These are phyloP conservation scores for Entomortierella beljakovae DNA, from an alignment of 192 early-diverging fungal species.

Conservation along the genomic window DNA sequence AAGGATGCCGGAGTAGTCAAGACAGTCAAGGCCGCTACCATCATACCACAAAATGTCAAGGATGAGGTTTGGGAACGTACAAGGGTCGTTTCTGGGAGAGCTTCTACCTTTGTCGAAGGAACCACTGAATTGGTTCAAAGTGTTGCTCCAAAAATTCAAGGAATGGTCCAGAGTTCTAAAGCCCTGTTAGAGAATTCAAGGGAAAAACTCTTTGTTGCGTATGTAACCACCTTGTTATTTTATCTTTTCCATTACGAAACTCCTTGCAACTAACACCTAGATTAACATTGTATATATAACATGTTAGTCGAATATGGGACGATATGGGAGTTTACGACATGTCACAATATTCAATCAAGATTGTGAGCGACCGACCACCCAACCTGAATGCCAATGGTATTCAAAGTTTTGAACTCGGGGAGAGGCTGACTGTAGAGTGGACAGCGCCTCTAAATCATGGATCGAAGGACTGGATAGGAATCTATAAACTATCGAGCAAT, in stretches of 20 bases:
- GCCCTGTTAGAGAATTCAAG: conserved; percentile 56
- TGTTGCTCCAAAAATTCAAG: conserved; percentile 61
- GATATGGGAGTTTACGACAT: conserved; percentile 58
- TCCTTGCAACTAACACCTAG: background rate
- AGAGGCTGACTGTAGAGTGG: conserved; percentile 79
- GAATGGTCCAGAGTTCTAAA: conserved; percentile 58
- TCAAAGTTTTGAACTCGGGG: conserved; percentile 74
- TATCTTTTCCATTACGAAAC: background rate
- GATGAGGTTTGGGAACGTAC: conserved; percentile 63
- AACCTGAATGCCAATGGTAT: conserved; percentile 2
- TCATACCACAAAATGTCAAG: conserved; percentile 67
- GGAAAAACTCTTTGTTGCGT: conserved; percentile 47
- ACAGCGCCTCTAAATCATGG: conserved; percentile 76
- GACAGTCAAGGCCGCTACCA: conserved; percentile 68
- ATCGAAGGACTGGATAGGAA: conserved; percentile 91
- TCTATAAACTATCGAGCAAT: conserved; percentile 87
- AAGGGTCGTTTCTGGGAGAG: conserved; percentile 61
- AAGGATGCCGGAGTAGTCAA: conserved; percentile 85
- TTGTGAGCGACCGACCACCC: background rate
- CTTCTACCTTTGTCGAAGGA: conserved; percentile 73
- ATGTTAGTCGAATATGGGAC: conserved; percentile 49
- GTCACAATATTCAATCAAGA: conserved; percentile 54
- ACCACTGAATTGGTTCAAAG: conserved; percentile 62
- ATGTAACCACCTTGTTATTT: conserved; percentile 13
- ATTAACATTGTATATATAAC: too few species aligned